These are phyloP conservation scores for Colletotrichum salicis DNA, from an alignment of 2,329 filamentous ascomycete genomes.

Conservation along the genomic window DNA sequence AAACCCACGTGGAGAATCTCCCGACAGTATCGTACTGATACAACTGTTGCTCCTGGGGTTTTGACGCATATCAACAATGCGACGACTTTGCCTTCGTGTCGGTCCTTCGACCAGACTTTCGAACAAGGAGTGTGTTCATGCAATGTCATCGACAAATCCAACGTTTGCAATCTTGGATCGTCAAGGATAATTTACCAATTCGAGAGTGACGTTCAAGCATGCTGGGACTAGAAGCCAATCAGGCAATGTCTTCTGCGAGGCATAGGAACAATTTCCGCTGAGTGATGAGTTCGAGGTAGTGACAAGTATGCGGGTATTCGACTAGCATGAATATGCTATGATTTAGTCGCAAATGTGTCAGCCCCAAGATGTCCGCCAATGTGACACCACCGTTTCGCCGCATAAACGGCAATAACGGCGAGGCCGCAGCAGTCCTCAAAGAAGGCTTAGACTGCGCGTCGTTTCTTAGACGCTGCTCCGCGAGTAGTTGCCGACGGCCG, in stretches of 20 bases:
- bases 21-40: background rate
- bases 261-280: constrained; percentile 2
- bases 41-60: background rate
- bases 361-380: background rate
- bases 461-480: background rate
- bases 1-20: background rate
- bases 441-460: background rate
- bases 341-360: background rate
- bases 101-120: background rate
- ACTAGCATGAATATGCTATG: constrained; percentile 7
- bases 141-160: background rate
- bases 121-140: background rate
- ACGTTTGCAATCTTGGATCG: background rate
- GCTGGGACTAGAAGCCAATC: constrained; percentile 5
- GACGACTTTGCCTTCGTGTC: background rate
- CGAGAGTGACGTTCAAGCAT: background rate
- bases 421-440: background rate
- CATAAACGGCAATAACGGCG: constrained; percentile 10
- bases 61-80: background rate
- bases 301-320: background rate
- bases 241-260: background rate
- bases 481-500: background rate
- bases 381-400: constrained; percentile 5
- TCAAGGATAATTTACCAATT: background rate
- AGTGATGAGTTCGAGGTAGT: constrained; percentile 7